Conservation (phyloP, 495 filamentous ascomycete genomes). For the Neurospora tetraspora region DNA sequence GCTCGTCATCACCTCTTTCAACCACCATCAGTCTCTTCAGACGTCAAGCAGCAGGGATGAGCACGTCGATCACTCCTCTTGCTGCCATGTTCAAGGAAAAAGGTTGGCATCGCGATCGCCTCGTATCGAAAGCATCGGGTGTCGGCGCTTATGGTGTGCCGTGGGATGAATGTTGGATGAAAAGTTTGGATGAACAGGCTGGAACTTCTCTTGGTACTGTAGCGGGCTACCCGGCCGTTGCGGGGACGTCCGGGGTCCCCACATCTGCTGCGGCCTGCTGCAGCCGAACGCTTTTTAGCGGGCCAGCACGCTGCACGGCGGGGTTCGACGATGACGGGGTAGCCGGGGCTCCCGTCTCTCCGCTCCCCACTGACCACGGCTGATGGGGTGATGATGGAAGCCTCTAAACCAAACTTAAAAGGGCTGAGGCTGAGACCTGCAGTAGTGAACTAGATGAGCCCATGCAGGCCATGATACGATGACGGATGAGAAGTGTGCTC, state of each 20-base stretch:
- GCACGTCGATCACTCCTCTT: not conserved
- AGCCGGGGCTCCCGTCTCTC: not conserved
- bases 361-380: too few species aligned
- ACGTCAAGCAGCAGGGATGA: not conserved
- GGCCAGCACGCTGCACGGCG: not conserved
- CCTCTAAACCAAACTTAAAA: too few species aligned
- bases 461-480: too few species aligned
- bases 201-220: too few species aligned
- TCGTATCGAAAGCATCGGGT: not conserved
- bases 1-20: not conserved
- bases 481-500: too few species aligned
- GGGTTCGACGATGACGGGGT: not conserved
- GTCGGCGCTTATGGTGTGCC: not conserved
- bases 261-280: not conserved
- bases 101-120: not conserved
- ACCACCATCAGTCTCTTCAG: not conserved
- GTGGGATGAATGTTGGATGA: too few species aligned
- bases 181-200: too few species aligned
- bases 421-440: too few species aligned
- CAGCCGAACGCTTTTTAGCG: not conserved
- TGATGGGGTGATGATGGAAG: too few species aligned
- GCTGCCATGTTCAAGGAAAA: not conserved
- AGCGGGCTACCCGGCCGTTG: not conserved
- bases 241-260: not conserved
- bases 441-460: too few species aligned